Evolutionary conservation across 1,139 yeast genomes (phyloP).

Genomic region (Yamadazyma sp.): DNA sequence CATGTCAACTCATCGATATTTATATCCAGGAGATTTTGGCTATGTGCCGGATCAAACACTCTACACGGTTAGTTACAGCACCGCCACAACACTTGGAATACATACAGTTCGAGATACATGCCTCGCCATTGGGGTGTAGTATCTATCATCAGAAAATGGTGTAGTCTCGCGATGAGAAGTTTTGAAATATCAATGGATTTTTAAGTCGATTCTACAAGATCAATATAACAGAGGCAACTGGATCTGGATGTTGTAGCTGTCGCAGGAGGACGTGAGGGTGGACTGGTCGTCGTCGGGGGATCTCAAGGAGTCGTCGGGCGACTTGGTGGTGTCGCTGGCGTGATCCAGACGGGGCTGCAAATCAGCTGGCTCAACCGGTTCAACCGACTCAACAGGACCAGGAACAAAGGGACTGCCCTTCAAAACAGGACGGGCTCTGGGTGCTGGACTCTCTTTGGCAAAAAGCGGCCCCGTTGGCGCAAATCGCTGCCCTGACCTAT

Average conservation of each 20-base stretch:
- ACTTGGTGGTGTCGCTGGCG: constrained; percentile 1
- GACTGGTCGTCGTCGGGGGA: constrained; percentile 6
- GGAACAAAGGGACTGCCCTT: too few species aligned
- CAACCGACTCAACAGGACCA: too few species aligned
- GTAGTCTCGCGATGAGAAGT: background rate
- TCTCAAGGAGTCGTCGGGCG: constrained; percentile 1
- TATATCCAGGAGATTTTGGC: constrained; percentile 4
- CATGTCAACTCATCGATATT: constrained; percentile 24
- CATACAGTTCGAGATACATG: constrained; percentile 14
- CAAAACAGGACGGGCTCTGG: too few species aligned
- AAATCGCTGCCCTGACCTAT: too few species aligned
- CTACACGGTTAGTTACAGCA: constrained; percentile 12
- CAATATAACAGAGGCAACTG: too few species aligned
- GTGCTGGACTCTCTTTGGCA: too few species aligned
- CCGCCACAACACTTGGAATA: constrained; percentile 5
- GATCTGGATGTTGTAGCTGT: constrained; percentile 22
- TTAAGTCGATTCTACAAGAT: too few species aligned
- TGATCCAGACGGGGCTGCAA: too few species aligned
- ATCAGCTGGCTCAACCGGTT: too few species aligned
- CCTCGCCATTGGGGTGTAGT: constrained; percentile 9
- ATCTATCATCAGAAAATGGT: background rate
- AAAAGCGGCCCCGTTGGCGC: too few species aligned
- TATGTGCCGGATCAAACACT: constrained; percentile 9
- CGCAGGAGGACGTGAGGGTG: constrained; percentile 17
- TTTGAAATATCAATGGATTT: too few species aligned